Evolutionary conservation across 2,329 filamentous ascomycete species (phyloP).

Genomic region (Neurospora crassa): DNA sequence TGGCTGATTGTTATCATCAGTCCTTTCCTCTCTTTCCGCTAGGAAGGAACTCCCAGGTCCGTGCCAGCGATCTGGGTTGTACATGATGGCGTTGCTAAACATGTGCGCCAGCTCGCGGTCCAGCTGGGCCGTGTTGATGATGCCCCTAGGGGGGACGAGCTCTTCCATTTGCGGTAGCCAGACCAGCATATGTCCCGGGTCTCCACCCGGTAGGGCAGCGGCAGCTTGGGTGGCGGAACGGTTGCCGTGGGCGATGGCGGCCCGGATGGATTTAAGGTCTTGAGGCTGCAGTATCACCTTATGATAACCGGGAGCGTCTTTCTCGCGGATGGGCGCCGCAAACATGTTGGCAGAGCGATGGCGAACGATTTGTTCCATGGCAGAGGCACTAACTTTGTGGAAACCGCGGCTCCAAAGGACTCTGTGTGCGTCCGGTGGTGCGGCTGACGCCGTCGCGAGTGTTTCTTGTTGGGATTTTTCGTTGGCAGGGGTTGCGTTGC

Average conservation of each 20-base stretch:
- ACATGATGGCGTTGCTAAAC: constrained; percentile 98
- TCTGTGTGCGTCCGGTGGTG: constrained; percentile 48
- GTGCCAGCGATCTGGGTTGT: constrained; percentile 74
- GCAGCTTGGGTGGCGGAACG: constrained; percentile 52
- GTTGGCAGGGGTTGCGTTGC: constrained; percentile 28
- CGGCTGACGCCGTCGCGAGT: constrained; percentile 20
- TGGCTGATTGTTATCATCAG: constrained; percentile 23
- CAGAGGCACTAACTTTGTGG: constrained; percentile 60
- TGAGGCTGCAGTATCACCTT: constrained; percentile 65
- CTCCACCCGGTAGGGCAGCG: constrained; percentile 50
- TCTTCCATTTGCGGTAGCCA: constrained; percentile 65
- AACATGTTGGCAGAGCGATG: constrained; percentile 76
- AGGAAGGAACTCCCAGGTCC: constrained; percentile 57
- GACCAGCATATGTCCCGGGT: constrained; percentile 45
- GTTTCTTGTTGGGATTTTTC: constrained; percentile 4
- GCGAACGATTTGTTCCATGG: constrained; percentile 66
- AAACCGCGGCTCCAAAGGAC: constrained; percentile 71
- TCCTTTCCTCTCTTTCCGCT: constrained; percentile 25
- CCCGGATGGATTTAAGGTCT: constrained; percentile 68
- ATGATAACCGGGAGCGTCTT: constrained; percentile 66
- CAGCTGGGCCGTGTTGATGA: constrained; percentile 86
- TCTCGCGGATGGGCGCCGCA: constrained; percentile 62
- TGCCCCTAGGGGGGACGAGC: constrained; percentile 73
- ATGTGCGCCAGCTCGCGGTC: constrained; percentile 92
- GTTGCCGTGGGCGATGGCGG: constrained; percentile 65